phyloP scores from a whole-genome alignment of 805 yeast species.

The Zygoascus ofunaensis region DNA sequence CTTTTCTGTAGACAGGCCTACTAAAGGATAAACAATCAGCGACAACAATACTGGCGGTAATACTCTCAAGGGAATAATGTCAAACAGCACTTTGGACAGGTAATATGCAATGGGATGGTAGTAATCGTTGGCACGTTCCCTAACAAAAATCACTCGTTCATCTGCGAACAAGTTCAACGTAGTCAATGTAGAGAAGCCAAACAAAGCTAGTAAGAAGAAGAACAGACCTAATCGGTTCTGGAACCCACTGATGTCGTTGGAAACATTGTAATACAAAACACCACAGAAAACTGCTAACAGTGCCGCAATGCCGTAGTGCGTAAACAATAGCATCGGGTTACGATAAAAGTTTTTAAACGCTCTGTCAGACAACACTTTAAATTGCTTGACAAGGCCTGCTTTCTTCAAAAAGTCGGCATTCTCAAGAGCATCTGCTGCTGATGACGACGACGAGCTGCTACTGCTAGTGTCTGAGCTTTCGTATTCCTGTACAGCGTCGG shows the following conservation, averaged over 20 bases:
- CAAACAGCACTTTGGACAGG: slow-evolving; percentile 76
- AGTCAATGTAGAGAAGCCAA: slow-evolving; percentile 90
- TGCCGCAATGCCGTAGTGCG: slow-evolving; percentile 72
- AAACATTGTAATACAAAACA: slow-evolving; percentile 67
- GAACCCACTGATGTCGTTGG: slow-evolving; percentile 89
- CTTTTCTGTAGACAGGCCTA: slow-evolving; percentile 74
- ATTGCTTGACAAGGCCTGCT: slow-evolving; percentile 58
- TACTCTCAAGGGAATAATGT: slow-evolving; percentile 82
- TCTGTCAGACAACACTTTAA: slow-evolving; percentile 68
- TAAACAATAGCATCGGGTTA: slow-evolving; percentile 78
- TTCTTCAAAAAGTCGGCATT: slow-evolving; percentile 22
- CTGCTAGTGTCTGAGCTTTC: slow-evolving; percentile 1
- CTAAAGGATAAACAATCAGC: slow-evolving; percentile 78
- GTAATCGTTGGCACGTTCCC: slow-evolving; percentile 92
- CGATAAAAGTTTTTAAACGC: slow-evolving; percentile 89
- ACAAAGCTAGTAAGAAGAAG: slow-evolving; percentile 80
- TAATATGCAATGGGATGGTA: slow-evolving; percentile 84
- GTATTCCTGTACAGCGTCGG: slow-evolving; percentile 17
- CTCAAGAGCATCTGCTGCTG: slow-evolving; percentile 5
- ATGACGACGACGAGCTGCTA: slow-evolving; percentile 16
- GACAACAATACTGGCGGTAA: slow-evolving; percentile 84
- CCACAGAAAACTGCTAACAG: slow-evolving; percentile 81
- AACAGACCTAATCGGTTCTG: slow-evolving; percentile 92
- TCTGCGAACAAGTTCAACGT: slow-evolving; percentile 82
- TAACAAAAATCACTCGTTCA: slow-evolving; percentile 80